Base-by-base conservation (phyloP, 176 grass and related monocot genomes). In the Oryza meyeriana region DNA sequence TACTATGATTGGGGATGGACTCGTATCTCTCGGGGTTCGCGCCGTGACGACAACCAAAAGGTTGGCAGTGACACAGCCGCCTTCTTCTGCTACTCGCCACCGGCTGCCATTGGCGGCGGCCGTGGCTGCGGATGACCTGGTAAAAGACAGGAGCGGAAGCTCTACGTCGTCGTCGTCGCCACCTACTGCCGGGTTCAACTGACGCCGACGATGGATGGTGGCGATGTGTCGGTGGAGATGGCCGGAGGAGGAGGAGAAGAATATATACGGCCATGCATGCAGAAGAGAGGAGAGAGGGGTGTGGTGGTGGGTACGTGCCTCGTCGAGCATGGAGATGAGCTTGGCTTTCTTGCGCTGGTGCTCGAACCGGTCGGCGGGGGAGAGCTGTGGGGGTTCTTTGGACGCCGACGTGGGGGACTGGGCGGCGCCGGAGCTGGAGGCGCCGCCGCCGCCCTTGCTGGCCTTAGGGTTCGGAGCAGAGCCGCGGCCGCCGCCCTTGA, bases 311-410 rank as follows among this genome's bases (percentile, higher is more conserved):
- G 50, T 76, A 95, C 92, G 84, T 98, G 85, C 96, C 96, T 98
- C 93, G 78, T 98, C 96, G 71, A 98, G 90, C 93, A 98, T 95
- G 88, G 96, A 93, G 84, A 95, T 85, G 68, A 98, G 90, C 85
- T 98, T 98, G 71, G 93, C 87, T 76, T 95, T 98, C 96, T 93
- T 98, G 64, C 96, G 88, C 81, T 98, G 96, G 72, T 95, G 87
- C 63, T 98, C 96, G 39, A 98, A 98, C 47, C 93, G 86, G 64
- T 98, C 96, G 16, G 96, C 96, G 44, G 90, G 90, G 71, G 96
- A 98, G 18, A 98, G 90, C 44, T 85, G 90, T 16, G 96, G 89
- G 0, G 75, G 64, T 41, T 99, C 96, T 66, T 92, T 92, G 24
- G 91, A 90, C 12, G 87, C 81, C 7, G 95, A 85, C 4, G 94